Base-by-base conservation (phyloP, 106 monocot species). In the Platanthera zijinensis region DNA sequence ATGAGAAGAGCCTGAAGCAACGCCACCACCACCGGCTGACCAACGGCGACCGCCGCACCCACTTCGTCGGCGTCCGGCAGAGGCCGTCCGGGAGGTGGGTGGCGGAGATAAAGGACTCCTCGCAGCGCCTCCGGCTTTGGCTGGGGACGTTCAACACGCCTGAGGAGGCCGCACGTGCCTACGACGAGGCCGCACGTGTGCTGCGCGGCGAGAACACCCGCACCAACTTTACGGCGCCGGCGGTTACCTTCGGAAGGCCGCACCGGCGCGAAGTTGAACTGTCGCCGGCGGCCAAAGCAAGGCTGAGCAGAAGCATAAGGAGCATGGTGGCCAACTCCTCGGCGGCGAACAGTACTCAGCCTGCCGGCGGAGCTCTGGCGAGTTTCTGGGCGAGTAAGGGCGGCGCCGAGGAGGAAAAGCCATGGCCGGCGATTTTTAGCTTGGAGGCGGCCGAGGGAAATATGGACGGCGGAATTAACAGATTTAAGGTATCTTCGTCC, bases 31-130 rank as follows among this genome's bases (percentile, higher is more conserved):
- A 2, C n/a, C 59, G 17, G 49, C 12, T 12, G 9, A 12, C 0
- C 14, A 49, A 77, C 18, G n/a, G 62, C 8, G 48, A 68, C 7
- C 17, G 67, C 25, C 22, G 54, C 57, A 75, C 79, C 61, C 76
- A 79, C 19, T 87, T 79, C 63, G 75, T 87, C 62, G 87, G 87
- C 0, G 87, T 84, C 49, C 76, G 84, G 53, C 84, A 82, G 74
- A 57, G 87, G 61, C 84, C 87, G 1, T 87, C 87, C 0, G 87
- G 87, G 13, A 14, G 87, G 28, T 87, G 87, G 87, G 87, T 87
- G 17, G 87, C 87, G 1, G 87, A 87, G 77, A 87, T 87, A 76
- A 87, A 87, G 74, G 87, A 84, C 82, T 87, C 87, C 4, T 66
- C 76, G 13, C 87, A 84, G 71, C 75, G 67, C 4, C 74, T 87